Evolutionary conservation across 2,329 filamentous ascomycete genomes (phyloP).

Genomic region (Aspergillus glaucus): DNA sequence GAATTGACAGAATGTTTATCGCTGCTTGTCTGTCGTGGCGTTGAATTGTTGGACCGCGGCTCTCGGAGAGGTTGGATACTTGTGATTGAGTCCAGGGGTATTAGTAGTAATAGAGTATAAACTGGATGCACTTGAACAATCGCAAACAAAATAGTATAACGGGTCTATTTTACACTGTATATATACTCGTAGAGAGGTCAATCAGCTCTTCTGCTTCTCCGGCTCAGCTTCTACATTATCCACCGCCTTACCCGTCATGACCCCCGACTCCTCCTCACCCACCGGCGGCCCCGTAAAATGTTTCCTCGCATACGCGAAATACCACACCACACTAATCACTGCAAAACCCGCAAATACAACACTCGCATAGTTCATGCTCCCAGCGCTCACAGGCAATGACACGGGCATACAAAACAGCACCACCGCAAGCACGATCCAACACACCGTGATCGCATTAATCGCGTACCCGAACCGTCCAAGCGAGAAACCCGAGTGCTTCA

Average conservation of each 20-base stretch:
- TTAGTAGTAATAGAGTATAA: background rate
- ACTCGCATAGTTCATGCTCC: conserved; percentile 61
- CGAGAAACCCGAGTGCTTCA: conserved; percentile 61
- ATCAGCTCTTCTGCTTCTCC: too few relatives aligned
- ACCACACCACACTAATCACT: conserved; percentile 55
- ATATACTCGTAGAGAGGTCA: background rate
- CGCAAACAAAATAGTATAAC: background rate
- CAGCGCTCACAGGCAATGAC: conserved; percentile 50
- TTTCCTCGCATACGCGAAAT: conserved; percentile 57
- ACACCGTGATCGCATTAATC: conserved; percentile 63
- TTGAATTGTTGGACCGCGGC: conserved; percentile 23
- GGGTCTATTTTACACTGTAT: background rate
- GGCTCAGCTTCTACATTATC: conserved; percentile 24
- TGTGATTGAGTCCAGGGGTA: conserved; percentile 19
- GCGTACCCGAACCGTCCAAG: conserved; percentile 62
- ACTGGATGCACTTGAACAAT: conserved; percentile 1
- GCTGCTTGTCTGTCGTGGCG: conserved; percentile 6
- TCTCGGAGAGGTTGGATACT: conserved; percentile 24
- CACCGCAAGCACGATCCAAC: conserved; percentile 64
- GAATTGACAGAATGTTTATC: background rate
- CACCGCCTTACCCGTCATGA: conserved; percentile 26
- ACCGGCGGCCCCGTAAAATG: conserved; percentile 56
- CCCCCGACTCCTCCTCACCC: conserved; percentile 21
- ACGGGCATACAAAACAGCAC: conserved; percentile 72
- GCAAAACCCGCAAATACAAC: conserved; percentile 61